phyloP scores from a whole-genome alignment of 306 rosid genomes.

The Senna tora region DNA sequence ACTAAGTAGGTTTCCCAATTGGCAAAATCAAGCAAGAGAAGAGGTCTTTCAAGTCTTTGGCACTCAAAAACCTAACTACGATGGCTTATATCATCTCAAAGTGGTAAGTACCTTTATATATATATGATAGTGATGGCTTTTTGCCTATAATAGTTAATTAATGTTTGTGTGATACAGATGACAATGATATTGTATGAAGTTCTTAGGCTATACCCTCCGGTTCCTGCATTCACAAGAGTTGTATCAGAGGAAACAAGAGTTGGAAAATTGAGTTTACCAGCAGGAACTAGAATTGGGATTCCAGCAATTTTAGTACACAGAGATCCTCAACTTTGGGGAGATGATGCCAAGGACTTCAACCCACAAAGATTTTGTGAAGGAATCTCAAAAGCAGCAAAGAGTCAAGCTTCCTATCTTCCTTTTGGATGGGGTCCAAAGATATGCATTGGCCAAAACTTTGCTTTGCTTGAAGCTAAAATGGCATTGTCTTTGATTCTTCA shows the following conservation, averaged over 20 bases:
- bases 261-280: not conserved
- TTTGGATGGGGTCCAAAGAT: constrained; percentile 35
- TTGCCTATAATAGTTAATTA: not conserved
- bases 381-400: constrained; percentile 20
- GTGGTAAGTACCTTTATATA: constrained; percentile 6
- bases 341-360: constrained; percentile 33
- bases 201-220: not conserved
- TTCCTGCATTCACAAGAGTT: not conserved
- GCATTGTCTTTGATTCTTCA: constrained; percentile 42
- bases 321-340: constrained; percentile 21
- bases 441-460: constrained; percentile 39
- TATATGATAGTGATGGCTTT: no score
- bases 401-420: constrained; percentile 23
- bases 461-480: constrained; percentile 42
- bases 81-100: constrained; percentile 30
- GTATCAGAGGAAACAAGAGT: not conserved
- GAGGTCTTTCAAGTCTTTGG: constrained; percentile 38
- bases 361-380: constrained; percentile 43
- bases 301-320: not conserved
- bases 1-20: constrained; percentile 12
- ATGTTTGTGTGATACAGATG: not conserved
- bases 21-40: constrained; percentile 43
- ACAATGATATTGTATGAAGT: constrained; percentile 29
- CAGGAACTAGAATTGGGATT: not conserved
- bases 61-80: constrained; percentile 22